Conservation (phyloP, 2,329 filamentous ascomycete genomes). For the Zymoseptoria brevis region DNA sequence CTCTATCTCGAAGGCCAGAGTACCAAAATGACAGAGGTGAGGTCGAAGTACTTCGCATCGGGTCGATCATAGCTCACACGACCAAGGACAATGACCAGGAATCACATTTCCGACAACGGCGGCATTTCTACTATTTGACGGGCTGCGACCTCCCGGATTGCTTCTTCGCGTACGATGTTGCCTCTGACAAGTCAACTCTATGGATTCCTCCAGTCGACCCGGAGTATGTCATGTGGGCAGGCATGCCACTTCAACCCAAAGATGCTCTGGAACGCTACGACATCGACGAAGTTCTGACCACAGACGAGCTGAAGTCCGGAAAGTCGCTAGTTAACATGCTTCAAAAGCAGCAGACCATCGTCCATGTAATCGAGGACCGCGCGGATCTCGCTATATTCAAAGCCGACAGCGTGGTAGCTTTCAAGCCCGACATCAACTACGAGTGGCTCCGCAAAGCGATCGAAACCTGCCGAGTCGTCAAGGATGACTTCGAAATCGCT, state of each 20-base stretch:
- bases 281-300: slow-evolving; percentile 48
- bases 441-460: slow-evolving; percentile 55
- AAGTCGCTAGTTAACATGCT: slow-evolving; percentile 48
- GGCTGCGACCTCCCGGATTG: slow-evolving; percentile 78
- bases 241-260: slow-evolving; percentile 69
- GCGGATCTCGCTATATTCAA: slow-evolving; percentile 38
- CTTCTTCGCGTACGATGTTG: slow-evolving; percentile 74
- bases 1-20: slow-evolving; percentile 84
- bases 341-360: slow-evolving; percentile 35
- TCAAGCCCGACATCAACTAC: slow-evolving; percentile 58
- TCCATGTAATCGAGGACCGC: slow-evolving; percentile 73
- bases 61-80: background rate
- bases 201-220: slow-evolving; percentile 88
- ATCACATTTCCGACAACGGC: slow-evolving; percentile 60
- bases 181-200: slow-evolving; percentile 64
- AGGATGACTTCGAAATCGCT: slow-evolving; percentile 75
- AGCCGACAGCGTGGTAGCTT: slow-evolving; percentile 58
- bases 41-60: background rate
- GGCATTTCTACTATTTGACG: slow-evolving; percentile 91
- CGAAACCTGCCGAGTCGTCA: slow-evolving; percentile 71
- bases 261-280: slow-evolving; percentile 58
- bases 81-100: slow-evolving; percentile 72
- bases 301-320: slow-evolving; percentile 64
- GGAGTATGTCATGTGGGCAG: slow-evolving; percentile 89
- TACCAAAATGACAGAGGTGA: slow-evolving; percentile 64